Evolutionary conservation across 495 filamentous ascomycete species (phyloP), one percentile per base, ranked within the genome.

Genomic region (Schizothecium vesticola): DNA sequence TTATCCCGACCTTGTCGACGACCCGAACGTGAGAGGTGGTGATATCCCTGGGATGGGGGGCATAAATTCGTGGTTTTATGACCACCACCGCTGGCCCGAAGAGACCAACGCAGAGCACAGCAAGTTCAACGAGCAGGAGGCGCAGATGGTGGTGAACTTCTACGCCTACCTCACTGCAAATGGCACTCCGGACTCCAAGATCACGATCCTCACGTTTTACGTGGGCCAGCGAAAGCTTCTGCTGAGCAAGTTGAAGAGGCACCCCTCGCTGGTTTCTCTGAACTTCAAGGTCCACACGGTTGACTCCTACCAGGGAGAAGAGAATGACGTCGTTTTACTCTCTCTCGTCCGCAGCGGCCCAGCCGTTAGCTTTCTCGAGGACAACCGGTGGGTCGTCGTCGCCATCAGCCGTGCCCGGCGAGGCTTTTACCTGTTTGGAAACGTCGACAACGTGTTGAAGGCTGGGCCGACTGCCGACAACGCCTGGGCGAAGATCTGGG

Each of bases 281-380:
- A 74, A 77, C 36, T 84, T 90, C 72, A 93, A 91, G 25, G 88
- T 97, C 1, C 84, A 83, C 55, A 97, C 95, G 0, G 92, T 98
- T 0, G 95, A 98, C 73, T 93, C 91, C 0, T 97, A 94, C 75
- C 95, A 98, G 74, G 94, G 94, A 28, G 93, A 97, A 74, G 93
- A 98, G 72, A 97, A 97, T 71, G 92, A 92, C 22, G 82, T 97
- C 43, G 80, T 97, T 21, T 71, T 98, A 5, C 82, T 97, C 1
- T 97, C 94, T 0, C 80, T 97, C 0, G 94, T 97, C 12, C 84
- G 95, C 59, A 94, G 89, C 11, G 56, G 70, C 13, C 69, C 64
- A 24, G 66, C 80, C 36, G 87, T 92, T 60, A 92, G 91, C 3
- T 97, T 94, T 72, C 78, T 95, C 23, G 81, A 83, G 11, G 87